phyloP scores from a whole-genome alignment of 2,329 filamentous ascomycete genomes.

The Ophiocordyceps camponoti-saundersi region DNA sequence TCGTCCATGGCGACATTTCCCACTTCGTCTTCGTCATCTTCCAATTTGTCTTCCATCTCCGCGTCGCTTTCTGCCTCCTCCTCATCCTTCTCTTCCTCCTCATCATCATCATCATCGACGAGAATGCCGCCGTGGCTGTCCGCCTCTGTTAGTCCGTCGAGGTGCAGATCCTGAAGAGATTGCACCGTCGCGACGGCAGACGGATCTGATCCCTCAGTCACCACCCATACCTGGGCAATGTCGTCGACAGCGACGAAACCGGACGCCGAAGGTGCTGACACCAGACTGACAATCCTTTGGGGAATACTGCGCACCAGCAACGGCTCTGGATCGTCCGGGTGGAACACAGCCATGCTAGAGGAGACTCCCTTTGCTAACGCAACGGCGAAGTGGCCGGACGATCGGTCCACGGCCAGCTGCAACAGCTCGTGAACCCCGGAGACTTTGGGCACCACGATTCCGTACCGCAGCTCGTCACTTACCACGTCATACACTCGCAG shows the following conservation, averaged over 20 bases:
- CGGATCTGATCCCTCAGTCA: constrained; percentile 41
- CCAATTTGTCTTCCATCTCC: constrained; percentile 17
- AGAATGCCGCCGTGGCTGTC: constrained; percentile 12
- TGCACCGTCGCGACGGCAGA: constrained; percentile 33
- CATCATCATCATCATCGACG: constrained; percentile 21
- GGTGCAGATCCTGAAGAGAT: constrained; percentile 34
- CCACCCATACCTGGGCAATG: constrained; percentile 52
- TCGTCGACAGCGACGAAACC: constrained; percentile 66
- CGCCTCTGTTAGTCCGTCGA: constrained; percentile 21
- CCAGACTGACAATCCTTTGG: constrained; percentile 46
- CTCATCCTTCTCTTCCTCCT: too few relatives aligned
- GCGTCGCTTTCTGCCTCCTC: constrained; percentile 25
- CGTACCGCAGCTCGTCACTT: constrained; percentile 54
- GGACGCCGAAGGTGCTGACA: constrained; percentile 44
- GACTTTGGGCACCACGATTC: constrained; percentile 34
- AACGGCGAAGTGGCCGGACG: constrained; percentile 49
- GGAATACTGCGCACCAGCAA: constrained; percentile 40
- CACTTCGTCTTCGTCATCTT: constrained; percentile 20
- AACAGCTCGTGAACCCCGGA: constrained; percentile 27
- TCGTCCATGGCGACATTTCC: constrained; percentile 26
- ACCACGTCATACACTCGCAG: constrained; percentile 76
- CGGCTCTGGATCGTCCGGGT: constrained; percentile 38
- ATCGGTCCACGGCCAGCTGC: constrained; percentile 55
- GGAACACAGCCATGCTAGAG: constrained; percentile 50
- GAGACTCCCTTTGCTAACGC: constrained; percentile 29